A percentile compares a stretch with the other conserved stretches of the same genome.
Conservation (phyloP, 2,329 filamentous ascomycete genomes). For the Didymosphaeria variabile region DNA sequence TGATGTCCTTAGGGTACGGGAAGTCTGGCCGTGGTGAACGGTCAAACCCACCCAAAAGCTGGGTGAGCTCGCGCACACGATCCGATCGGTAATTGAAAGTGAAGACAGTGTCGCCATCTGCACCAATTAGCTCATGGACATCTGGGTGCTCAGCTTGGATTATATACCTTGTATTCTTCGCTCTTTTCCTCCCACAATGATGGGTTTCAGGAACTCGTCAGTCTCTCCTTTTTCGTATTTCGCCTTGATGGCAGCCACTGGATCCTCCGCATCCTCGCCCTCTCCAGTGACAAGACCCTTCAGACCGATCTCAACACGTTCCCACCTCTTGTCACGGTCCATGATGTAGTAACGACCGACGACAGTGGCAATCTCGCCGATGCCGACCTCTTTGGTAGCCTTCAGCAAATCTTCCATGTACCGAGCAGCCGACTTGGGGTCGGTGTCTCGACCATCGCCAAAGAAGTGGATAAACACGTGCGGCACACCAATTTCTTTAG, state of each 20-base stretch:
- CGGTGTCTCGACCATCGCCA: slow-evolving; percentile 95
- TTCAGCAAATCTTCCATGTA: slow-evolving; percentile 89
- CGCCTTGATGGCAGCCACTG: slow-evolving; percentile 84
- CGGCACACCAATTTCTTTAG: slow-evolving; percentile 86
- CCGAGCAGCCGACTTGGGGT: slow-evolving; percentile 89
- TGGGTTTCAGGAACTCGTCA: slow-evolving; percentile 98
- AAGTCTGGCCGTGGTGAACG: slow-evolving; percentile 91
- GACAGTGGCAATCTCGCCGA: slow-evolving; percentile 88
- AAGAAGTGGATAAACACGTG: slow-evolving; percentile 99
- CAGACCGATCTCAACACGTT: slow-evolving; percentile 87
- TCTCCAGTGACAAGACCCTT: slow-evolving; percentile 87
- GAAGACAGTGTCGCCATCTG: slow-evolving; percentile 92
- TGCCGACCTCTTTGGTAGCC: slow-evolving; percentile 81
- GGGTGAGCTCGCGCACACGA: slow-evolving; percentile 93
- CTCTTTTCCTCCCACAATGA: slow-evolving; percentile 89
- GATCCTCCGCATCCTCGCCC: slow-evolving; percentile 85
- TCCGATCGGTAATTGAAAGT: slow-evolving; percentile 99
- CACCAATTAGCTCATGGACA: slow-evolving; percentile 38
- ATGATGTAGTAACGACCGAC: slow-evolving; percentile 98
- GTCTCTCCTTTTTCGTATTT: slow-evolving; percentile 88
- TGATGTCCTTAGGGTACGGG: slow-evolving; percentile 87
- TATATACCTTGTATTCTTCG: slow-evolving; percentile 79
- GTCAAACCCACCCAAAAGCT: slow-evolving; percentile 91
- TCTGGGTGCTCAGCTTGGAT: slow-evolving; percentile 34
- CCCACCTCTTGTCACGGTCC: slow-evolving; percentile 99